These are phyloP conservation scores for Stemphylium lycopersici DNA, from an alignment of 2,329 filamentous ascomycete species.

Conservation along the genomic window DNA sequence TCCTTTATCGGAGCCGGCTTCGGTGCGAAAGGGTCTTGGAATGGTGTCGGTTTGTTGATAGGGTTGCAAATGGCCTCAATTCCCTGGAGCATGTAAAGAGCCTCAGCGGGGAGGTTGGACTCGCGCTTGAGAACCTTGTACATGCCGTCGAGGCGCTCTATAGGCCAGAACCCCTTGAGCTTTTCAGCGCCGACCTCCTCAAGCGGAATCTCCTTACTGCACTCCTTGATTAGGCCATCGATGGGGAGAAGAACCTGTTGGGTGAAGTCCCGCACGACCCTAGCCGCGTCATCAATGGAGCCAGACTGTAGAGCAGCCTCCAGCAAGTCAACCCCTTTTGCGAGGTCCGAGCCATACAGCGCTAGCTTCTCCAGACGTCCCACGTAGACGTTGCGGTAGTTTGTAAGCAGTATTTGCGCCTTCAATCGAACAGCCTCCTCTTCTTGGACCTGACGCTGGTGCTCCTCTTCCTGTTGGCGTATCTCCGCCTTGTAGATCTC, in stretches of 20 bases:
- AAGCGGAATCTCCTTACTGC: slow-evolving; percentile 6
- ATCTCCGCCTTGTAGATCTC: not conserved
- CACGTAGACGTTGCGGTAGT: slow-evolving; percentile 3
- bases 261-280: not conserved
- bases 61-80: slow-evolving; percentile 1
- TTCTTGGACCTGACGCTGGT: not conserved
- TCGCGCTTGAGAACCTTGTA: not conserved
- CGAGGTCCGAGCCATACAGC: slow-evolving; percentile 1
- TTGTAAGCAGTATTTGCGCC: not conserved
- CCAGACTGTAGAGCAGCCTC: not conserved
- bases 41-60: slow-evolving; percentile 6
- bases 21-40: slow-evolving; percentile 1
- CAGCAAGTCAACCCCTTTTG: not conserved
- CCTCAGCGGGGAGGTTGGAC: not conserved
- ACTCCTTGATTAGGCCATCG: slow-evolving; percentile 1
- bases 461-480: not conserved
- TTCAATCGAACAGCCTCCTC: not conserved
- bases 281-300: not conserved
- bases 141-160: not conserved
- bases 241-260: slow-evolving; percentile 5
- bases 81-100: not conserved
- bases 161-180: slow-evolving; percentile 7
- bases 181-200: slow-evolving; percentile 6
- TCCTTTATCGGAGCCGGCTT: not conserved
- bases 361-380: slow-evolving; percentile 5